Percentiles rank a stretch among this genome's conserved stretches.
Conservation (phyloP, 2,329 filamentous ascomycete genomes). For the Cadophora sp. region DNA sequence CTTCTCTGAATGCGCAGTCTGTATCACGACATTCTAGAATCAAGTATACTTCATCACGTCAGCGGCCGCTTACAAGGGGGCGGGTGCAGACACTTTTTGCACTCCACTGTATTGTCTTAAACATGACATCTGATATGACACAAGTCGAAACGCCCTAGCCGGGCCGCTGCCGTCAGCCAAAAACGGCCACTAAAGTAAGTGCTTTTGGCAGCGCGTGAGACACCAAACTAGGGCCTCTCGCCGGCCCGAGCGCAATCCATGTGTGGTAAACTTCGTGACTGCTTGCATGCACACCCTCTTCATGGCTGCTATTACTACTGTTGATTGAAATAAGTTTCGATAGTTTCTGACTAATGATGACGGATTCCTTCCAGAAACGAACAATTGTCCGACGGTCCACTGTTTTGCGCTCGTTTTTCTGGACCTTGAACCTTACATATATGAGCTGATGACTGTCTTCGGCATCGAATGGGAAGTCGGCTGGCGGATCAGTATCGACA, state of each 20-base stretch:
- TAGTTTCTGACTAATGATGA: neutral
- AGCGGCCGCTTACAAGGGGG: too few relatives aligned
- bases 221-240: neutral
- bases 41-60: too few relatives aligned
- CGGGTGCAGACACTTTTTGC: too few relatives aligned
- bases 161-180: conserved; percentile 11
- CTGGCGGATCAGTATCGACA: neutral
- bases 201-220: neutral
- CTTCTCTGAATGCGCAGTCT: too few relatives aligned
- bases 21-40: too few relatives aligned
- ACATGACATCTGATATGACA: conserved; percentile 5
- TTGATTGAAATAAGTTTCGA: neutral
- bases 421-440: neutral
- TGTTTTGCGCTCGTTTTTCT: neutral
- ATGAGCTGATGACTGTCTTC: neutral
- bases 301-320: neutral
- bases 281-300: neutral
- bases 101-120: too few relatives aligned
- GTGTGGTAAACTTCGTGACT: neutral
- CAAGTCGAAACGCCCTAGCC: neutral
- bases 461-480: neutral
- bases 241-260: conserved; percentile 17
- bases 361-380: neutral
- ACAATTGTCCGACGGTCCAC: neutral
- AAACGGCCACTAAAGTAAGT: conserved; percentile 17